These are phyloP conservation scores for grape (Vitis vinifera) DNA, from an alignment of 164 flowering plant species.

Conservation along the genomic window ASM3070453v1 NC_081816.1:22969001-22969500, in stretches of 20 bases:
- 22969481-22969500: no score
- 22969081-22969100: background rate
- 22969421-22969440: background rate
- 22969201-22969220: no score
- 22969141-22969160: no score
- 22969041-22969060: slow-evolving; percentile 1
- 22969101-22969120: background rate
- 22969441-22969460: background rate
- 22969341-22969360: slow-evolving; percentile 7
- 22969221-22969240: background rate
- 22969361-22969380: background rate
- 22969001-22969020: background rate
- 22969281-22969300: background rate
- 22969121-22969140: no score
- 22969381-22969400: background rate
- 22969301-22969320: background rate
- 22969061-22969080: background rate
- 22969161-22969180: no score
- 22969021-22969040: background rate
- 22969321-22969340: slow-evolving; percentile 7
- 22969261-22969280: background rate
- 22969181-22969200: no score
- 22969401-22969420: background rate
- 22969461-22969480: background rate
- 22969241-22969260: background rate